phyloP scores from a whole-genome alignment of 2,329 filamentous ascomycete genomes.

The Penicillium nordicum region DNA sequence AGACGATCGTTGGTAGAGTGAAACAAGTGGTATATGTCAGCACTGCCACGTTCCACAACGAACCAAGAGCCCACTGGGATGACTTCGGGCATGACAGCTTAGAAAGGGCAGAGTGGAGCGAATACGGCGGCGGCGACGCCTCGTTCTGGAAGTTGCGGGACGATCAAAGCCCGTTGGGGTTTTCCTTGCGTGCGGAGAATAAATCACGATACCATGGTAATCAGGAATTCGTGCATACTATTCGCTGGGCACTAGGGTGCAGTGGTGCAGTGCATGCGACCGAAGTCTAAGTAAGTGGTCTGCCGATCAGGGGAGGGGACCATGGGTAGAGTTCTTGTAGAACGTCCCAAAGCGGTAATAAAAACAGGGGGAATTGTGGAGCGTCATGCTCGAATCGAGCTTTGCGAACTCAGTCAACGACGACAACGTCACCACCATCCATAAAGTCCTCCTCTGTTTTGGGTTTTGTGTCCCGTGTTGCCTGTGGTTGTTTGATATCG shows the following conservation, averaged over 20 bases:
- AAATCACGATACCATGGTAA: background rate
- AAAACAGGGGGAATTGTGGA: background rate
- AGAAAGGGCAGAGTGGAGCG: background rate
- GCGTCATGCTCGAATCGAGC: background rate
- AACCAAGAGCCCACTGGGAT: background rate
- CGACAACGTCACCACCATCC: slow-evolving; percentile 36
- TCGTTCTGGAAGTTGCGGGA: background rate
- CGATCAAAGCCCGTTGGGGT: background rate
- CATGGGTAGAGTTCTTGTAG: slow-evolving; percentile 3
- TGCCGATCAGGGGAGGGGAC: slow-evolving; percentile 15
- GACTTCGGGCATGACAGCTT: background rate
- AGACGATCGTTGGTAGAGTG: slow-evolving; percentile 7
- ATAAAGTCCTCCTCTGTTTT: slow-evolving; percentile 26
- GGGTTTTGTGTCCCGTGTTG: slow-evolving; percentile 10
- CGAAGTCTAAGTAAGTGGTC: slow-evolving; percentile 11
- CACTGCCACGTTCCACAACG: slow-evolving; percentile 1
- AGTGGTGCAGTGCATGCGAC: background rate
- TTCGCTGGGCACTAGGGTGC: slow-evolving; percentile 4
- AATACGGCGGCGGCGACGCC: background rate
- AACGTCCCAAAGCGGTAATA: slow-evolving; percentile 1
- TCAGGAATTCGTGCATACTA: slow-evolving; percentile 1
- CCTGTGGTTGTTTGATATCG: slow-evolving; percentile 13
- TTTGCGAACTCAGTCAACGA: slow-evolving; percentile 28
- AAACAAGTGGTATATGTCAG: slow-evolving; percentile 8
- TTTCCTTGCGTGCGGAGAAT: slow-evolving; percentile 1